Base-by-base conservation (phyloP, 208 protist species). In the Leptomonas seymouri region DNA sequence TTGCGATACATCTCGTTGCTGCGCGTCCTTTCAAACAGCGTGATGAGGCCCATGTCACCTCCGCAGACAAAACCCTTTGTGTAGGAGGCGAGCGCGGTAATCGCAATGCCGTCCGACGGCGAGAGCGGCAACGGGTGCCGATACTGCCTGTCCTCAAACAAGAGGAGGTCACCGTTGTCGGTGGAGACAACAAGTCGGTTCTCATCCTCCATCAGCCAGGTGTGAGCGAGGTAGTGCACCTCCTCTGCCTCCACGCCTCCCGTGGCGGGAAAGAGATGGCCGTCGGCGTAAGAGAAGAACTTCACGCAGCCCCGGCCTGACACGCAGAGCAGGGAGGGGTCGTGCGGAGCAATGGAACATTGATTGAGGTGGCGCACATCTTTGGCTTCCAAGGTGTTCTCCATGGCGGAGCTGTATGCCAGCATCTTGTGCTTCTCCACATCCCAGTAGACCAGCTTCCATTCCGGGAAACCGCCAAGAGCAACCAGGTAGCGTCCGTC, bases 61-160 rank as follows among this genome's bases (percentile, higher is more conserved):
- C 94, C 97, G 59, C 94, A 98, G 25, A 98, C 91, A 67, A 99
- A 98, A 21, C 97, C 97, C 64, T 98, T 98, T 30, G 78, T 90
- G 78, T 95, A 97, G n/a, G 81, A 65, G 44, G 87, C 76, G 27
- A 98, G 74, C 5, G 87, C 69, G 42, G 86, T 93, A 72, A 98
- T 97, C n/a, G 89, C 84, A 54, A 97, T 76, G 12, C 90, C 92
- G 69, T 97, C 94, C 9, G 87, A 93, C 21, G 93, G 93, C 6
- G 89, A 95, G 9, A 95, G 64, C 23, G 91, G 91, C 34, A 97
- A 75, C n/a, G 90, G 77, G 73, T 89, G 87, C 64, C 84, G 84
- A 57, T 94, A 93, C 70, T 98, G 94, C 58, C 82, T 83, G 42
- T 94, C 76, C 53, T 98, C 95, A 59, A 98, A 87, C n/a, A 98